phyloP scores from a whole-genome alignment of 2,329 filamentous ascomycete species.

The Albifimbria verrucaria region DNA sequence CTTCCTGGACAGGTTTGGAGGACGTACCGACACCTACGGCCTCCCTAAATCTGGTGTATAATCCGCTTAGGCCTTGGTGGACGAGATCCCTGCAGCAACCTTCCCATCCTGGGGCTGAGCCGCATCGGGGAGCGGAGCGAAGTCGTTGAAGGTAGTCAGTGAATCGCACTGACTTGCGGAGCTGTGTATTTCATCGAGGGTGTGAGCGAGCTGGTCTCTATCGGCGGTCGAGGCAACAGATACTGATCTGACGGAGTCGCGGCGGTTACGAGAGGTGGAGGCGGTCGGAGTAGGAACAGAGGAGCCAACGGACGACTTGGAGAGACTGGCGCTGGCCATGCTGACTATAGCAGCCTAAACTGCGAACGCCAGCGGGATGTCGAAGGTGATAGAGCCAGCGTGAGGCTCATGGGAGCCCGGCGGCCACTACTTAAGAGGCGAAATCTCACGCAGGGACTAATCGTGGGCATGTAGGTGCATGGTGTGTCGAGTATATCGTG shows the following conservation, averaged over 20 bases:
- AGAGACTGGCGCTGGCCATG: constrained; percentile 27
- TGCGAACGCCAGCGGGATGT: not conserved
- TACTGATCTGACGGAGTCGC: constrained; percentile 37
- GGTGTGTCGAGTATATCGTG: not conserved
- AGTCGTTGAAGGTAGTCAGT: constrained; percentile 92
- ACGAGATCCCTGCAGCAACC: constrained; percentile 69
- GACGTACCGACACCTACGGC: constrained; percentile 69
- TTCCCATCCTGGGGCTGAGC: constrained; percentile 63
- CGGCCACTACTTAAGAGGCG: not conserved
- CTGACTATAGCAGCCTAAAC: not conserved
- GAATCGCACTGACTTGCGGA: constrained; percentile 81
- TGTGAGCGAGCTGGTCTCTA: constrained; percentile 71
- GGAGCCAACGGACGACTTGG: constrained; percentile 26
- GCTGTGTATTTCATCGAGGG: constrained; percentile 83
- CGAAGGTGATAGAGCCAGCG: not conserved
- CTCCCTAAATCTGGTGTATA: constrained; percentile 82
- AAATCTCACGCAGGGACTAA: not conserved
- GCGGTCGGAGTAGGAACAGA: constrained; percentile 20
- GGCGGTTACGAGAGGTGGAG: constrained; percentile 31
- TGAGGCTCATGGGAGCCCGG: not conserved
- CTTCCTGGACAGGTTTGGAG: constrained; percentile 29
- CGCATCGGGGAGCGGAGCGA: constrained; percentile 66
- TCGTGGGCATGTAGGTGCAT: not conserved
- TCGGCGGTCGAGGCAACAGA: constrained; percentile 45
- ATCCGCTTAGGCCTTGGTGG: constrained; percentile 80